Conservation (phyloP, 1,284 basidiomycete species). For the Tranzscheliella williamsii region DNA sequence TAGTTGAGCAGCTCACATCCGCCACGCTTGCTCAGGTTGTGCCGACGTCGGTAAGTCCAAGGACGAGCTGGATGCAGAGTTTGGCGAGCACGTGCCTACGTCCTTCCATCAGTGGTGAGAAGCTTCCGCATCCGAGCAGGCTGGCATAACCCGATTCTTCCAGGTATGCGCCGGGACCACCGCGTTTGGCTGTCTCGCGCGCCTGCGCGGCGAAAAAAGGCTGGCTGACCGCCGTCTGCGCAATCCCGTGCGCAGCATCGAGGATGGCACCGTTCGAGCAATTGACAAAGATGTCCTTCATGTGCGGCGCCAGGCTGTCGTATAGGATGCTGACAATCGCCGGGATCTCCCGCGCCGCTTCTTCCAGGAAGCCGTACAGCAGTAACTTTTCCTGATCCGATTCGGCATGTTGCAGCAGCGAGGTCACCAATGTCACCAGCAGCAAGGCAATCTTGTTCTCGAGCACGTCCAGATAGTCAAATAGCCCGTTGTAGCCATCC, state of each 20-base stretch:
- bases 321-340: slow-evolving; percentile 57
- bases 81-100: slow-evolving; percentile 42
- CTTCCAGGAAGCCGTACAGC: slow-evolving; percentile 51
- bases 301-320: slow-evolving; percentile 46
- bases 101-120: slow-evolving; percentile 39
- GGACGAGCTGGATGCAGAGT: slow-evolving; percentile 45
- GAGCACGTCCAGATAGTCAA: slow-evolving; percentile 38
- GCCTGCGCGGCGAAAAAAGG: slow-evolving; percentile 56
- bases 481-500: slow-evolving; percentile 31
- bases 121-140: slow-evolving; percentile 52
- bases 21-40: too few relatives aligned
- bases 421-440: slow-evolving; percentile 45
- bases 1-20: too few relatives aligned
- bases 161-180: slow-evolving; percentile 48
- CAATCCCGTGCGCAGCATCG: slow-evolving; percentile 51
- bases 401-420: slow-evolving; percentile 50
- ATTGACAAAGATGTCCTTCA: slow-evolving; percentile 52
- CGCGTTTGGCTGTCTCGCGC: slow-evolving; percentile 50
- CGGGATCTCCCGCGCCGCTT: slow-evolving; percentile 45
- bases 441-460: slow-evolving; percentile 54
- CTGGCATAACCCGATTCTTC: slow-evolving; percentile 51
- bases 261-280: slow-evolving; percentile 50
- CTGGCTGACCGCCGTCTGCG: slow-evolving; percentile 48
- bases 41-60: slow-evolving; percentile 47
- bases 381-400: slow-evolving; percentile 46